A percentile compares a stretch with the other conserved stretches of the same genome.
phyloP scores from a whole-genome alignment of 495 filamentous ascomycete species.

The Astrocystis sublimbata region DNA sequence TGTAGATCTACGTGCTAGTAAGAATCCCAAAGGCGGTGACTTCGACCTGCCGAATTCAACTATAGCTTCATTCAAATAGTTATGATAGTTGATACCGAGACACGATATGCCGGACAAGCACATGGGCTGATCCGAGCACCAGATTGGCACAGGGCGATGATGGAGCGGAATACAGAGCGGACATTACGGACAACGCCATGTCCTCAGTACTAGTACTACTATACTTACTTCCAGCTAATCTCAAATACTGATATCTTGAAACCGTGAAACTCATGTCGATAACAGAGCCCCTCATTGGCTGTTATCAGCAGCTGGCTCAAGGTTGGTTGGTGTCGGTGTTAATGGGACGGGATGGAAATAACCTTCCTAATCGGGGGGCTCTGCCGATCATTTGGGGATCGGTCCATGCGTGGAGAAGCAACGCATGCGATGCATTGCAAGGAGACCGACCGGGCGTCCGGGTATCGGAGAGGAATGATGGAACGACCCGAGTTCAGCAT shows the following conservation, averaged over 20 bases:
- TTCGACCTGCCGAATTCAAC: background rate
- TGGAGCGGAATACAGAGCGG: background rate
- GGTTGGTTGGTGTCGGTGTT: too few species aligned
- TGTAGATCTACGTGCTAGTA: too few species aligned
- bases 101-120: background rate
- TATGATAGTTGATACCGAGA: background rate
- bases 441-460: too few species aligned
- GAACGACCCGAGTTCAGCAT: conserved; percentile 1
- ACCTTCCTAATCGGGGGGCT: conserved; percentile 19
- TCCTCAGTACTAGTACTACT: too few species aligned
- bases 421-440: too few species aligned
- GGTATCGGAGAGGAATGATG: background rate
- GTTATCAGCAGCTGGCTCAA: background rate
- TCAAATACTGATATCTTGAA: too few species aligned
- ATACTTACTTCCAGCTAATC: too few species aligned
- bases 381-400: conserved; percentile 16
- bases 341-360: conserved; percentile 1
- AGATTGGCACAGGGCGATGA: background rate
- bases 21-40: too few species aligned
- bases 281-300: conserved; percentile 5
- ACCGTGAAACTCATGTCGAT: background rate
- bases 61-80: background rate
- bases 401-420: background rate
- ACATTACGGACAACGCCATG: background rate
- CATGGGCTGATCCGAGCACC: background rate